phyloP scores from a whole-genome alignment of 2,329 filamentous ascomycete species.

The Botrytis sinoallii region DNA sequence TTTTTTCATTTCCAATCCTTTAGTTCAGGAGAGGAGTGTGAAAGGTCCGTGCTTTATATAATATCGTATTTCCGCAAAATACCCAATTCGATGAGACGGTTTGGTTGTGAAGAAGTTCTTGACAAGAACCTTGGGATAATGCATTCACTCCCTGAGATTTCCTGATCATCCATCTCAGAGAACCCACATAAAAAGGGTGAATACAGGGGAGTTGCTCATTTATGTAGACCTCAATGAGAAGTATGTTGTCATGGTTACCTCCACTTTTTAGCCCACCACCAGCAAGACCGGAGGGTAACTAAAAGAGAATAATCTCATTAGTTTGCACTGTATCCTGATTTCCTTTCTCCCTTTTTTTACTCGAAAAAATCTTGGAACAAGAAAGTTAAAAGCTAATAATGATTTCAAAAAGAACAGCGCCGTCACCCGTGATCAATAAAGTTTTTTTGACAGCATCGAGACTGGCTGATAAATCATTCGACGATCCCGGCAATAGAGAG shows the following conservation, averaged over 20 bases:
- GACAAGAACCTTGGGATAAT: background rate
- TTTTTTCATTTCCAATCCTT: background rate
- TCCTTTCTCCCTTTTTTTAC: background rate
- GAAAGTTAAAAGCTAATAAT: background rate
- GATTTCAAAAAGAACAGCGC: no score
- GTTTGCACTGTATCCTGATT: background rate
- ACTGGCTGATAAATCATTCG: background rate
- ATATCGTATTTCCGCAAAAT: no score
- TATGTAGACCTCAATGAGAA: background rate
- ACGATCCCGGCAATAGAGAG: background rate
- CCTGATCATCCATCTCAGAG: background rate
- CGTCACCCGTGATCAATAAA: background rate
- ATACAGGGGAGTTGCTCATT: background rate
- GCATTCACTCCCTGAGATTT: background rate
- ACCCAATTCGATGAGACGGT: no score
- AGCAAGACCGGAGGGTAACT: background rate
- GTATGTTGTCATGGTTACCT: background rate
- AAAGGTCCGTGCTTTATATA: no score
- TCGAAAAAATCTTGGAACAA: background rate
- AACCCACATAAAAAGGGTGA: no score
- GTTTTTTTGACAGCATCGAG: background rate
- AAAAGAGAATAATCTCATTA: no score
- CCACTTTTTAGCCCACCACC: background rate
- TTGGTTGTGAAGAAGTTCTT: no score
- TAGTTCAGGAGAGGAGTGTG: background rate